Base-by-base conservation (phyloP, 768 basidiomycete genomes). In the Guyanaporus albipodus region DNA sequence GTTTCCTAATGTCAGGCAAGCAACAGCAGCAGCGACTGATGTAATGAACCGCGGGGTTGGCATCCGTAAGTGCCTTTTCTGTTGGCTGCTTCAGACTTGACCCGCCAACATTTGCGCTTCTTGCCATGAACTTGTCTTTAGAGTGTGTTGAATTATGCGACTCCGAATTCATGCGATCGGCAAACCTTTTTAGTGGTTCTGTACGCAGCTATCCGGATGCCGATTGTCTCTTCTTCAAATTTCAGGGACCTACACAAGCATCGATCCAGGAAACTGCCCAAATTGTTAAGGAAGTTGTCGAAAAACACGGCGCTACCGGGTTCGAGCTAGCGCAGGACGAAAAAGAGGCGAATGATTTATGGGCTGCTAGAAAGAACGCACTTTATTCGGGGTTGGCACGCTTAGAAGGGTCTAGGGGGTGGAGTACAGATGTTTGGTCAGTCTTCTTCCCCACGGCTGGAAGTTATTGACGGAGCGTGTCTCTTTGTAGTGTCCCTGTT, bases 101-200 rank as follows among this genome's bases (percentile, higher is more conserved):
- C 39, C 45, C 19, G 39, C 6, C 11, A 49, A 9, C 17, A 5
- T 19, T 12, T 22, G 10, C 26, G 4, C 33, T 28, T 31, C 7
- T n/a, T 33, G 39, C 8, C 35, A 44, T 29, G 38, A 12, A 8
- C 6, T 27, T 10, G 19, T 19, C 42, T 33, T 26, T 26, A 84
- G 89, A 92, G 72, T 93, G 91, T 48, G 80, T 91, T 29, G 91
- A 94, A 56, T 78, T 92, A 7, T 73, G 88, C 22, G 91, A 95
- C 61, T 76, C 80, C 38, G 66, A 73, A 35, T 81, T 83, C 64
- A 85, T 90, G 77, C 64, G 70, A 27, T 76, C 83, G 6, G 73
- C 75, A 31, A 83, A 85, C 63, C 67, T 70, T 35, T 76, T 69
- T 46, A 79, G 79, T 55, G 73, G 68, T 51, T 82, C 77, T 23